Base-by-base conservation (phyloP, 2,329 filamentous ascomycete species). In the Spiromastix sp. region DNA sequence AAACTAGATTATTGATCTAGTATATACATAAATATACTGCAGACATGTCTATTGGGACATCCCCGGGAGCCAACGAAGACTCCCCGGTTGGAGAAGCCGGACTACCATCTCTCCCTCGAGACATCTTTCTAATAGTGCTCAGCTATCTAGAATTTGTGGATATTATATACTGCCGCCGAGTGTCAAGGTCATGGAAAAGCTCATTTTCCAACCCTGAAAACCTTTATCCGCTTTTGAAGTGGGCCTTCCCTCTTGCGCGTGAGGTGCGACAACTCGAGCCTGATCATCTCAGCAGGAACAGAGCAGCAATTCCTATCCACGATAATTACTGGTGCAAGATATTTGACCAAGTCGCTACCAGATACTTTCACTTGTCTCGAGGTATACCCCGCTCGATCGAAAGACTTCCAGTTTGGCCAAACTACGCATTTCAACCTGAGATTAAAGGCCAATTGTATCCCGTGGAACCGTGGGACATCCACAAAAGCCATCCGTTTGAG, bases 81-180 rank as follows among this genome's bases (percentile, higher is more conserved):
- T 24, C 21, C n/a, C 21, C n/a, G n/a, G 21, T n/a, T 7, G 21
- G n/a, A 24, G n/a, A 24, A n/a, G n/a, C 7, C n/a, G n/a, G 21
- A 24, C 21, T 24, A n/a, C 21, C 21, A 24, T 46, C 47, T 33
- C 58, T 79, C 25, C 74, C 74, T n/a, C 64, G 66, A 45, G 72
- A 76, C 34, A 50, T 79, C 30, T 77, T 79, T 45, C 59, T 74
- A 39, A 60, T 74, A 32, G 56, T 79, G 36, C 40, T 71, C 22
- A 56, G 48, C 2, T 50, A 68, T 43, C 59, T 80, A 11, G 52
- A 66, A 1, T 63, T 73, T 2, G 54, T 47, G 12, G 72, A 77
- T 42, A 55, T 66, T 34, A 48, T 77, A 11, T 55, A 62, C 31
- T 70, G 65, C 48, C 72, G 71, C 33, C 62, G 62, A 15, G 67